Base-by-base conservation (phyloP, 257 asterid genomes). In the Anisodus tanguticus region DNA sequence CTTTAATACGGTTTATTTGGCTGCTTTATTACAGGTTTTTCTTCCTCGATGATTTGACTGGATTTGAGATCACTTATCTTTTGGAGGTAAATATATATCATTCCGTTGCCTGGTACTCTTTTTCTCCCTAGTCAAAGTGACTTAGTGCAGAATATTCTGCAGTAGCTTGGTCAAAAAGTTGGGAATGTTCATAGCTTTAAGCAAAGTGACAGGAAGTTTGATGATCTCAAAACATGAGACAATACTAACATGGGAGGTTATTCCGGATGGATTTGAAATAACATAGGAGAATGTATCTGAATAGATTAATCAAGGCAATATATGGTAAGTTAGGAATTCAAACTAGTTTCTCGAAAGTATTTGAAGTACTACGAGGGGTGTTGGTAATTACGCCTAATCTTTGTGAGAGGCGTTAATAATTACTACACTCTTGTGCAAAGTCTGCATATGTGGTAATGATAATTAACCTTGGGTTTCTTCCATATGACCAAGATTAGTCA, bases 41-140 rank as follows among this genome's bases (percentile, higher is more conserved):
- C 92, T 95, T 95, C 92, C 97, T 95, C 17, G 99, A 94, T 84
- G 99, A 95, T 90, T 69, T 95, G 89, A 95, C 99, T 70, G 99
- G 99, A 80, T 95, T 94, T 31, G 99, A 95, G 86, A 92, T 95
- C 88, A 92, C 99, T 13, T 94, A 93, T 85, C 97, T 93, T 83
- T 88, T 95, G 86, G 99, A 95, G 98, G 99, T 95, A 90, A 88
- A 41, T 13, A 39, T 8, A 77, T 53, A 13, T 53, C 64, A 77
- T 53, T 26, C 64, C 8, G 26, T 51, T 22, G 13, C 1, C 45
- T 51, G 4, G 81, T 12, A 53, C 64, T 12, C 8, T 26, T 77
- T 53, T 26, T 53, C 5, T 53, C 26, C 26, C 26, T 77, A 26
- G 64, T 26, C 26, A 26, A 76, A 76, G 81, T 76, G 64, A 26